A percentile compares a stretch with the other conserved stretches of the same genome.
Conservation (phyloP, 108 stramenopile genomes). For the Nitzschia inconspicua region DNA sequence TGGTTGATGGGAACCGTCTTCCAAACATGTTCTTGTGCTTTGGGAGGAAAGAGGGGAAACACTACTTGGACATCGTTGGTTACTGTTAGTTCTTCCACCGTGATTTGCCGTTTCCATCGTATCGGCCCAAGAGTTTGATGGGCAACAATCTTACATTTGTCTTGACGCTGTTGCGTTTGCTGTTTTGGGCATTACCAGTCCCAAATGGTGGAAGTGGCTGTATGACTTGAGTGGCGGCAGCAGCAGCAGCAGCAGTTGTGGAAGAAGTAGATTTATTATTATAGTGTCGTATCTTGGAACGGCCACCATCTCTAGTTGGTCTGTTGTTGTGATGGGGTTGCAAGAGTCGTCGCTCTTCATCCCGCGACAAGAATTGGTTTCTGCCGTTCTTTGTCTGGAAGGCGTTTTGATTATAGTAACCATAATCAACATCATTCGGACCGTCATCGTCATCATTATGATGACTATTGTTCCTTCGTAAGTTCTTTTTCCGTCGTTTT, state of each 20-base stretch:
- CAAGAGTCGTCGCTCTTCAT: conserved; percentile 6
- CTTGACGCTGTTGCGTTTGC: too few species aligned
- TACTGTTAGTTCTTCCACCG: too few species aligned
- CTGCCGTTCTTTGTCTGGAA: not conserved
- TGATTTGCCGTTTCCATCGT: too few species aligned
- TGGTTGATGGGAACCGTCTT: conserved; percentile 4
- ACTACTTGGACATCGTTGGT: too few species aligned
- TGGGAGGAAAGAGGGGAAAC: conserved; percentile 19
- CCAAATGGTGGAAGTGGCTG: conserved; percentile 11
- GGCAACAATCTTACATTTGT: not conserved
- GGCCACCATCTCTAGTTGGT: conserved; percentile 42
- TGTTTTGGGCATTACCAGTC: not conserved
- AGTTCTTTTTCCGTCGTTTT: too few species aligned
- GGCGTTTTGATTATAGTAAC: too few species aligned
- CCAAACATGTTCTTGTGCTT: conserved; percentile 17
- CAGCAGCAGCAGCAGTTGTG: too few species aligned
- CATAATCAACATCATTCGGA: too few species aligned
- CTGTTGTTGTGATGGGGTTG: conserved; percentile 15
- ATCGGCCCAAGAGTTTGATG: conserved; percentile 7
- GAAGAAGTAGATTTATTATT: too few species aligned
- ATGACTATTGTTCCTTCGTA: too few species aligned
- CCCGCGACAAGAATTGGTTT: conserved; percentile 14
- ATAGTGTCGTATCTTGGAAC: conserved; percentile 67
- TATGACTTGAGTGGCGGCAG: too few species aligned
- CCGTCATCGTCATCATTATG: not conserved